Evolutionary conservation across 73 alveolate species (phyloP).

Genomic region (Uronychia setigera): DNA sequence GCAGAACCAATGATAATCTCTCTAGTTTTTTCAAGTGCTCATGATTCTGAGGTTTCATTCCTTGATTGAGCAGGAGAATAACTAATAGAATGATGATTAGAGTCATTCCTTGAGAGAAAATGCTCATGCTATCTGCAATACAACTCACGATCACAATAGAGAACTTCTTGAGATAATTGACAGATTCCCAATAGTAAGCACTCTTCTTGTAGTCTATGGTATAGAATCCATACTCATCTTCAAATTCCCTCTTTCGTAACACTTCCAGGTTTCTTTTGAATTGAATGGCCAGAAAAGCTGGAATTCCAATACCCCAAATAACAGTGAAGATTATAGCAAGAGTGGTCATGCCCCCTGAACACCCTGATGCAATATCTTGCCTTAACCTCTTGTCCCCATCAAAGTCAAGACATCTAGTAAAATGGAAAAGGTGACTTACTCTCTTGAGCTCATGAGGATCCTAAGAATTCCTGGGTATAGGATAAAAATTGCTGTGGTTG

Average conservation of each 20-base stretch:
- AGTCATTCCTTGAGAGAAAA: not conserved
- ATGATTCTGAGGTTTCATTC: not conserved
- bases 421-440: not conserved
- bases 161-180: not conserved
- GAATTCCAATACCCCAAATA: not conserved
- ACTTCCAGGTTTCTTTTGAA: not conserved
- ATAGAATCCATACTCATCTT: not conserved
- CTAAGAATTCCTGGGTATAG: not conserved
- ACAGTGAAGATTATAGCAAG: not conserved
- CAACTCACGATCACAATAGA: not conserved
- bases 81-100: not conserved
- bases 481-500: not conserved
- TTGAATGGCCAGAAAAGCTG: not conserved
- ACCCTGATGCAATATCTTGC: not conserved
- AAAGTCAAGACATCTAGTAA: not conserved
- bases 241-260: not conserved
- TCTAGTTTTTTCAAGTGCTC: not conserved
- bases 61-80: not conserved
- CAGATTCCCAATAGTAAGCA: no score
- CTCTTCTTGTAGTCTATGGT: not conserved
- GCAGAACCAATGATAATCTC: not conserved
- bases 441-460: not conserved
- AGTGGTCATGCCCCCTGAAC: not conserved
- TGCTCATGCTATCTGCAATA: not conserved
- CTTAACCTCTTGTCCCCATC: not conserved